phyloP scores from a whole-genome alignment of 305 asterid genomes.

The Caryopteris hybrid region DNA sequence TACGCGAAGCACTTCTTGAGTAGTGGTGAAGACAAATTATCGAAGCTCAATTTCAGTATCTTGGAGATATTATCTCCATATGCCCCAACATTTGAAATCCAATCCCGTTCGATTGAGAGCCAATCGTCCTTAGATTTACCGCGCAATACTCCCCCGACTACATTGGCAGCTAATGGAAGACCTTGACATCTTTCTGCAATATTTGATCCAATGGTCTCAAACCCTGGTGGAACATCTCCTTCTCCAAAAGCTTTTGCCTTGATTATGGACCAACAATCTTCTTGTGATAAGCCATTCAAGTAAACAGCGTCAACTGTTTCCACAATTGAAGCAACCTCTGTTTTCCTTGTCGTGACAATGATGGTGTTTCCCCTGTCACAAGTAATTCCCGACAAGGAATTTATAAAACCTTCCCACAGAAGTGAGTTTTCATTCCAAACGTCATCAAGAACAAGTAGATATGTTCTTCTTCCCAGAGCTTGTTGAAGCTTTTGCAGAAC shows the following conservation, averaged over 20 bases:
- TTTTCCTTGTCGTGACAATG: constrained; percentile 19
- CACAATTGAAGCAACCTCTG: constrained; percentile 1
- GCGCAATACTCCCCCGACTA: neutral
- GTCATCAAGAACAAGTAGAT: constrained; percentile 31
- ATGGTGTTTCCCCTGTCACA: constrained; percentile 8
- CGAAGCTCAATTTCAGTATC: neutral
- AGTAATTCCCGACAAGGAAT: neutral
- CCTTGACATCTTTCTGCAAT: constrained; percentile 23
- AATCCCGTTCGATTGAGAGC: neutral
- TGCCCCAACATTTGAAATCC: neutral
- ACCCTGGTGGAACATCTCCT: neutral
- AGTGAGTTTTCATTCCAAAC: constrained; percentile 10
- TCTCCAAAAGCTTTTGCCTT: neutral
- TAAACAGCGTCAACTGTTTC: neutral
- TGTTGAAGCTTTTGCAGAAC: too few relatives aligned
- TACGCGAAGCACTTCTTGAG: constrained; percentile 32
- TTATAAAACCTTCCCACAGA: constrained; percentile 1
- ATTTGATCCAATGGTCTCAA: neutral
- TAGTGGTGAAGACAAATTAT: neutral
- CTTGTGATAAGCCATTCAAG: neutral
- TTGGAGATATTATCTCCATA: neutral
- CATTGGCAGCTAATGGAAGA: constrained; percentile 27
- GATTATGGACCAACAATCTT: constrained; percentile 22
- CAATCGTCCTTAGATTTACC: neutral
- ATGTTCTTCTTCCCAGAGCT: too few relatives aligned